These are phyloP conservation scores for Hymenoscyphus infarciens DNA, from an alignment of 2,329 filamentous ascomycete genomes.

Conservation along the genomic window DNA sequence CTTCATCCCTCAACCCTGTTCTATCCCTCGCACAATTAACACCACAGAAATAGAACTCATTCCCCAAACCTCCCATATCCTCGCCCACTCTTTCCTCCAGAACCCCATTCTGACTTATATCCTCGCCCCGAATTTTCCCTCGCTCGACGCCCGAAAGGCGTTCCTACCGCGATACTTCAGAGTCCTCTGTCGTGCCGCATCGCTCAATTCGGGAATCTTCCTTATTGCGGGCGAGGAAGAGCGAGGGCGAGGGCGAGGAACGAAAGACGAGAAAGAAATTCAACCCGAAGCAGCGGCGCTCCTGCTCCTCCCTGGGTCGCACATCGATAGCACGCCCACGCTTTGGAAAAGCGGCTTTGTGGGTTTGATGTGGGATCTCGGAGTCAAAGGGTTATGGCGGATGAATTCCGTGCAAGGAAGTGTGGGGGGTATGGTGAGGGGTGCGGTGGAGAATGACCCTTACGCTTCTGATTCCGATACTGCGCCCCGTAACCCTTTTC, in stretches of 20 bases:
- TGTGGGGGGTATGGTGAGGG: not conserved
- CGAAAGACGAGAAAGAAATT: not conserved
- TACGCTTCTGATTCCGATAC: not conserved
- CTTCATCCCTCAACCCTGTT: not conserved
- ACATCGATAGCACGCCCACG: not conserved
- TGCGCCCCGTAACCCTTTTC: not conserved
- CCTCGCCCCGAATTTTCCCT: not conserved
- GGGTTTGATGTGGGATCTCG: not conserved
- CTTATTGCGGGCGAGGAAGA: not conserved
- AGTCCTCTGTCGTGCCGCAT: not conserved
- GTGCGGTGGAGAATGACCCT: not conserved
- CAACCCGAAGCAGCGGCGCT: not conserved
- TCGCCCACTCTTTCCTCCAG: not conserved
- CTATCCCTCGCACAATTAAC: not conserved
- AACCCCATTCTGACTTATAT: constrained; percentile 3
- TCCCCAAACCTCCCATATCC: not conserved
- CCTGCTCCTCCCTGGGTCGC: not conserved
- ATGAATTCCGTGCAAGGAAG: not conserved
- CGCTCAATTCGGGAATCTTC: not conserved
- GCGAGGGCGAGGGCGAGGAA: not conserved
- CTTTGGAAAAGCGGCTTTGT: not conserved
- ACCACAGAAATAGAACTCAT: not conserved
- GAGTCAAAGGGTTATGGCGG: not conserved
- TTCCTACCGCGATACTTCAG: not conserved
- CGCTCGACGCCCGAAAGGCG: not conserved